These are phyloP conservation scores for Erysimum pusillum DNA, from an alignment of 441 rosid species.

Conservation along the genomic window DNA sequence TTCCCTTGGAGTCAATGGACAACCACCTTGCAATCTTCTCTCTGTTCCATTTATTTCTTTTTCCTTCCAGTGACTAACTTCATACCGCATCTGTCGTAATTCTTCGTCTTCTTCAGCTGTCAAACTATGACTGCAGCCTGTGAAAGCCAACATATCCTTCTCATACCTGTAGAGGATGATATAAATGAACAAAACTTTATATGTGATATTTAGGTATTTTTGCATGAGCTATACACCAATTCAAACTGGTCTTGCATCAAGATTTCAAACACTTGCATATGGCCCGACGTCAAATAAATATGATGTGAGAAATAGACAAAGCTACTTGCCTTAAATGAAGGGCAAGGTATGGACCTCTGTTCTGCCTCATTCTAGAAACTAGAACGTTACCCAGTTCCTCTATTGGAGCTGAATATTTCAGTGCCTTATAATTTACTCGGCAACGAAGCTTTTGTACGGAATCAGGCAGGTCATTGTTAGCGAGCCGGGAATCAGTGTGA, in stretches of 20 bases:
- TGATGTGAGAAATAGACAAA: conserved; percentile 8
- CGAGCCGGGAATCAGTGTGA: conserved; percentile 89
- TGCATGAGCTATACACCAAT: conserved; percentile 27
- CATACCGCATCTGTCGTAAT: conserved; percentile 78
- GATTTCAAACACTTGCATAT: conserved; percentile 15
- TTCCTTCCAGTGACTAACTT: conserved; percentile 92
- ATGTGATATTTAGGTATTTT: background rate
- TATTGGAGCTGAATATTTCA: conserved; percentile 80
- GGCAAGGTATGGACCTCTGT: conserved; percentile 80
- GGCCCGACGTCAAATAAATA: conserved; percentile 11
- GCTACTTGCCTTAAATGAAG: conserved; percentile 84
- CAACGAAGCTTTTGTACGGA: conserved; percentile 88
- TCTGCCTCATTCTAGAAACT: conserved; percentile 78
- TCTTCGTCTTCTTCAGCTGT: conserved; percentile 84
- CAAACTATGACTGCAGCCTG: conserved; percentile 91
- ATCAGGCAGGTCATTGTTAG: conserved; percentile 73
- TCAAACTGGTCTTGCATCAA: conserved; percentile 18
- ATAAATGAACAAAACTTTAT: conserved; percentile 1
- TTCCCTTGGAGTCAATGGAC: conserved; percentile 93
- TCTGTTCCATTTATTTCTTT: conserved; percentile 94
- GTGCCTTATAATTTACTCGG: conserved; percentile 80
- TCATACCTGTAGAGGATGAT: conserved; percentile 68
- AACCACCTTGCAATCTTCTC: conserved; percentile 88
- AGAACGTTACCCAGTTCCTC: conserved; percentile 81
- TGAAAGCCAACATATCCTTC: conserved; percentile 97